phyloP scores from a whole-genome alignment of 2,329 filamentous ascomycete species.

The Plenodomus tracheiphilus region DNA sequence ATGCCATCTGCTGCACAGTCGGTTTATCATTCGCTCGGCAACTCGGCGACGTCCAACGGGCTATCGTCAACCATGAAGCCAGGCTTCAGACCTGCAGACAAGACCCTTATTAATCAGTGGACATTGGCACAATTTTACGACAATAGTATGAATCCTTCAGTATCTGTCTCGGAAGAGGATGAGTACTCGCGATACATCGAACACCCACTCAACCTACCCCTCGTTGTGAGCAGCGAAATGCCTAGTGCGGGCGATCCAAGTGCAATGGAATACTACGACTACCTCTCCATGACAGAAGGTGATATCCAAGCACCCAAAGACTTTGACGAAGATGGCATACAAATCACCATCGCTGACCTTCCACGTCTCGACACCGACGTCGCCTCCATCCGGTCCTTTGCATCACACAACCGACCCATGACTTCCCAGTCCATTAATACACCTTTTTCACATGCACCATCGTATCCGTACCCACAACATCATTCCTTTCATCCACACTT shows the following conservation, averaged over 20 bases:
- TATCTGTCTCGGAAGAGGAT: conserved; percentile 73
- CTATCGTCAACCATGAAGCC: conserved; percentile 28
- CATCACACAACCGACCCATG: conserved; percentile 29
- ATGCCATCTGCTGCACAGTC: conserved; percentile 23
- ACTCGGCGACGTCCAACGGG: conserved; percentile 33
- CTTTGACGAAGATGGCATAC: conserved; percentile 20
- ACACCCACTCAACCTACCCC: conserved; percentile 84
- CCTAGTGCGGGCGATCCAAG: conserved; percentile 54
- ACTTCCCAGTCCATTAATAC: conserved; percentile 32
- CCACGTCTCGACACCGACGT: conserved; percentile 28
- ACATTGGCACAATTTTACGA: conserved; percentile 84
- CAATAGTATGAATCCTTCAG: conserved; percentile 82
- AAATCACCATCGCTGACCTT: conserved; percentile 16
- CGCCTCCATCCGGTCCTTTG: conserved; percentile 30
- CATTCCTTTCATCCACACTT: conserved; percentile 21
- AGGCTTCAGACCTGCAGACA: conserved; percentile 64
- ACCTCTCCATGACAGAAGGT: conserved; percentile 62
- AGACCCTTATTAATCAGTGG: conserved; percentile 82
- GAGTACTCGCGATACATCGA: conserved; percentile 88
- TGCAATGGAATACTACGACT: conserved; percentile 75
- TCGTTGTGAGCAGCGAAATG: conserved; percentile 73
- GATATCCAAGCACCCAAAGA: conserved; percentile 18
- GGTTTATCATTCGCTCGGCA: conserved; percentile 28
- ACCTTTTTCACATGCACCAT: conserved; percentile 38
- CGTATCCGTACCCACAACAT: conserved; percentile 25